Evolutionary conservation across 2,329 filamentous ascomycete genomes (phyloP), one percentile per base, ranked within the genome.

Genomic region (Botrytis aclada): DNA sequence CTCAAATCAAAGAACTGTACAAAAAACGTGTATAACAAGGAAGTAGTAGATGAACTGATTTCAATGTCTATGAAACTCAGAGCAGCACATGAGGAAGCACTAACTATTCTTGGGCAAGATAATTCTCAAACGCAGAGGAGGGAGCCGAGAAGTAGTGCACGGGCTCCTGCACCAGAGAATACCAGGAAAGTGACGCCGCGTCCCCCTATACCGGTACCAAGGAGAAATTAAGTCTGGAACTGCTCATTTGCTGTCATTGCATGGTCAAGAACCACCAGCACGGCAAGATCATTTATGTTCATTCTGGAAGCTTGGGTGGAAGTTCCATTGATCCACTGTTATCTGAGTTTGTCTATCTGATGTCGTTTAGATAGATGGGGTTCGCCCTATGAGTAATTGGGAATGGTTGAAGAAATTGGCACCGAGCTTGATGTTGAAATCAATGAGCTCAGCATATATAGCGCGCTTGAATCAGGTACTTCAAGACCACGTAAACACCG

Each of bases 11-110:
- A 16, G 0, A 18, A 18, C 20, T 56, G 54, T 56, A 3, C 1
- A 9, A 2, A 25, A 20, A 9, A 25, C 10, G 3, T 25, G 20
- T 7, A 14, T 6, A 25, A 37, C 9, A 14, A 12, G 2, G 0
- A 20, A 39, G 34, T 37, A 14, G 10, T n/a, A 10, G 2, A 39
- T 5, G 10, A 39, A 9, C 2, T 22, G 39, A 8, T 18, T 34
- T 61, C 14, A 12, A 16, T 8, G 10, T 34, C 20, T 22, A 3
- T 1, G 32, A 9, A 22, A 5, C 20, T 60, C 29, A 60, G 12
- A 60, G 47, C 34, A 25, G 37, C 9, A 61, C 12, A 61, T n/a
- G 34, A 9, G 22, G 4, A 3, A 39, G 22, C 34, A 14, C n/a
- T 1, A 61, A n/a, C 22, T 39, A 4, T 39, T 39, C 34, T 61